phyloP scores from a whole-genome alignment of 192 early-diverging fungal genomes.

The Coemansia sp. region DNA sequence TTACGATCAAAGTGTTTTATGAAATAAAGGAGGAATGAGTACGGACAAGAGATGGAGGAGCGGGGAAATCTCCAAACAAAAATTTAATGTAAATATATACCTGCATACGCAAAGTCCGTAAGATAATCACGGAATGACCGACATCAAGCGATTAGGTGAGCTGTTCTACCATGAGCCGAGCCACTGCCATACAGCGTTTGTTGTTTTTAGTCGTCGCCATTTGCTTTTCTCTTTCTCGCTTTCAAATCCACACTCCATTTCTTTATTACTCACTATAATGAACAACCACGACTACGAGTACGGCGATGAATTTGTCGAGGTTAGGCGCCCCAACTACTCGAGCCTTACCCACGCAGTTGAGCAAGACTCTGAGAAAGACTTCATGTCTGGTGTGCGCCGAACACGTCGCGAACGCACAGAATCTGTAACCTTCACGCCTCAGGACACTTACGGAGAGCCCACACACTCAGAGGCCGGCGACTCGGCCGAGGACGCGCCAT shows the following conservation, averaged over 20 bases:
- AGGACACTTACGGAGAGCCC: conserved; percentile 30
- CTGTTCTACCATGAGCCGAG: neutral
- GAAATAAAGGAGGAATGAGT: neutral
- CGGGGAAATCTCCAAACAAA: neutral
- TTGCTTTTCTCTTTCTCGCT: neutral
- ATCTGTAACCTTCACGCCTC: conserved; percentile 40
- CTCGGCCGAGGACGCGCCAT: conserved; percentile 30
- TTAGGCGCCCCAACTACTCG: conserved; percentile 25
- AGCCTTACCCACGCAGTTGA: conserved; percentile 17
- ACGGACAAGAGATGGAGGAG: neutral
- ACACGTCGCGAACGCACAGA: conserved; percentile 37
- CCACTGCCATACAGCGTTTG: neutral
- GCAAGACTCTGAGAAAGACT: conserved; percentile 23
- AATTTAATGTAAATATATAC: neutral
- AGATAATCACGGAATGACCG: neutral
- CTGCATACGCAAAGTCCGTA: neutral
- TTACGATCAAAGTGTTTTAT: neutral
- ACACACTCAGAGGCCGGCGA: conserved; percentile 43
- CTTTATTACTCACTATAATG: conserved; percentile 24
- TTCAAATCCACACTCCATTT: neutral
- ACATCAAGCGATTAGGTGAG: neutral
- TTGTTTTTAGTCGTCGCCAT: conserved; percentile 8
- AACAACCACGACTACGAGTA: conserved; percentile 38
- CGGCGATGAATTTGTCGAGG: conserved; percentile 38
- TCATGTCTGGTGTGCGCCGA: conserved; percentile 22